phyloP scores from a whole-genome alignment of 2,329 filamentous ascomycete genomes.

The Cercospora zeina region DNA sequence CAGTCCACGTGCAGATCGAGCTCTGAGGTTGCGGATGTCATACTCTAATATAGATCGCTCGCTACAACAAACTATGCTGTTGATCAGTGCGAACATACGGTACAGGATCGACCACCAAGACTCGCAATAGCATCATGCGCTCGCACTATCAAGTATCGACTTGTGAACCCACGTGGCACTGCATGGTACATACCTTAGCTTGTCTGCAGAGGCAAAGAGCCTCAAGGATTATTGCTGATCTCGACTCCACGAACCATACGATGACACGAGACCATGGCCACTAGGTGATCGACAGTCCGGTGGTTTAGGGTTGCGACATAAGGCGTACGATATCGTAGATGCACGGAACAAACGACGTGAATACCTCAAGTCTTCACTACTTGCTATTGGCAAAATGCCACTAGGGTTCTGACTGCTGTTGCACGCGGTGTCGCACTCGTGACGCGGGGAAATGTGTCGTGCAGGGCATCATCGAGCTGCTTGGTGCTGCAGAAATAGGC shows the following conservation, averaged over 20 bases:
- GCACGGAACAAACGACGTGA: not conserved
- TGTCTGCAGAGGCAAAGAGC: not conserved
- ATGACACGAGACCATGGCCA: not conserved
- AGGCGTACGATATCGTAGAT: not conserved
- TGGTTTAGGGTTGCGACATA: not conserved
- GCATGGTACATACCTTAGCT: not conserved
- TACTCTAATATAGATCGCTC: no score
- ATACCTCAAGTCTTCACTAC: not conserved
- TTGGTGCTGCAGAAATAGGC: not conserved
- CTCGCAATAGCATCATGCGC: not conserved
- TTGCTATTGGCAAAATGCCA: not conserved
- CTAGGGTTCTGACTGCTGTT: not conserved
- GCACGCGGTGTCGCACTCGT: not conserved
- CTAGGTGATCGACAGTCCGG: not conserved
- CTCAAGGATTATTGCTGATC: not conserved
- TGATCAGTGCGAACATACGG: not conserved
- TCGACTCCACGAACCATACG: not conserved
- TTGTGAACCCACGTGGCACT: not conserved
- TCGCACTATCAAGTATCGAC: not conserved
- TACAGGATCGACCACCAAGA: not conserved
- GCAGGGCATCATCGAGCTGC: not conserved
- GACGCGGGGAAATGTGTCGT: not conserved
- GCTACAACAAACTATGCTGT: no score
- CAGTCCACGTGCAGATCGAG: not conserved
- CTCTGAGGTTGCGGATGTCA: no score